Conservation (phyloP, 2,329 filamentous ascomycete genomes). For the Curvularia eragrostidis region DNA sequence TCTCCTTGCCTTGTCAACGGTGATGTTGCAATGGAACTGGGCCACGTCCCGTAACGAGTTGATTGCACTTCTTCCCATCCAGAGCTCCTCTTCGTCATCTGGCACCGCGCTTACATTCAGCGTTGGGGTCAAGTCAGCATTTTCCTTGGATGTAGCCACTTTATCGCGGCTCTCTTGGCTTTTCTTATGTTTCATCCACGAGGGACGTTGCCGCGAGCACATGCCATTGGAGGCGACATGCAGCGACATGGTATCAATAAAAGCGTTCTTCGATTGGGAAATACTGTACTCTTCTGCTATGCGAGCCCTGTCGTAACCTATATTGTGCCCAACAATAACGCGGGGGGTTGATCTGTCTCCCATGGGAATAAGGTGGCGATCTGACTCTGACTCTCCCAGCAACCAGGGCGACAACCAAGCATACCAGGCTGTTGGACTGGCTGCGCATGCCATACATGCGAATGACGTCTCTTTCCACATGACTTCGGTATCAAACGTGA, state of each 20-base stretch:
- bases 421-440: conserved; percentile 91
- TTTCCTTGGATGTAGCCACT: conserved; percentile 73
- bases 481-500: conserved; percentile 96
- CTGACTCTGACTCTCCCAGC: conserved; percentile 76
- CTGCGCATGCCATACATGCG: conserved; percentile 96
- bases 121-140: conserved; percentile 72
- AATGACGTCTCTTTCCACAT: conserved; percentile 93
- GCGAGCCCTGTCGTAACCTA: conserved; percentile 91
- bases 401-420: conserved; percentile 97
- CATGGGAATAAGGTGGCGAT: conserved; percentile 83
- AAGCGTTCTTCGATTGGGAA: conserved; percentile 81
- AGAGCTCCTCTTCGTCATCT: conserved; percentile 91
- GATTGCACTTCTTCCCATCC: conserved; percentile 92
- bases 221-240: conserved; percentile 98
- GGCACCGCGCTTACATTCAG: conserved; percentile 70
- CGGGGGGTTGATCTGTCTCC: conserved; percentile 76
- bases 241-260: conserved; percentile 96
- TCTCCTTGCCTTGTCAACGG: conserved; percentile 86
- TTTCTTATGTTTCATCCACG: conserved; percentile 97
- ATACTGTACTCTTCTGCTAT: conserved; percentile 89
- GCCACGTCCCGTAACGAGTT: conserved; percentile 96
- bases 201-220: conserved; percentile 95
- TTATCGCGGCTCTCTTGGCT: conserved; percentile 82
- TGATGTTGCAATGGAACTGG: conserved; percentile 90
- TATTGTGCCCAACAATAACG: conserved; percentile 90